These are phyloP conservation scores for Botrytis elliptica DNA, from an alignment of 2,329 filamentous ascomycete species.

Conservation along the genomic window DNA sequence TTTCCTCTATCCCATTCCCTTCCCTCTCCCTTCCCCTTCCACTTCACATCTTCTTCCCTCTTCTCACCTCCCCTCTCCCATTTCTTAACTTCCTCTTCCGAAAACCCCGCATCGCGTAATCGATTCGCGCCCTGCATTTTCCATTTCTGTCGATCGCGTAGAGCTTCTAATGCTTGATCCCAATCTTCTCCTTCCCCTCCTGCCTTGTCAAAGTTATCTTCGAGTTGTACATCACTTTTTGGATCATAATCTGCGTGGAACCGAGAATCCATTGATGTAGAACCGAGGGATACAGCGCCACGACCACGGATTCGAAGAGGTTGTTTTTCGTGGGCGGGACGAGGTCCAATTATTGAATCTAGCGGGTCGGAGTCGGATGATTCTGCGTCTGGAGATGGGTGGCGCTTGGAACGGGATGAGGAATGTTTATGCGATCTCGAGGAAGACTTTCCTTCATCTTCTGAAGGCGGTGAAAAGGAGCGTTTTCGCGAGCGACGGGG, in stretches of 20 bases:
- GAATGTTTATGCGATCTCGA: constrained; percentile 12
- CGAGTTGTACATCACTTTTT: constrained; percentile 52
- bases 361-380: constrained; percentile 66
- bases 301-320: constrained; percentile 60
- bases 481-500: constrained; percentile 26
- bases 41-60: constrained; percentile 65
- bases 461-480: constrained; percentile 2
- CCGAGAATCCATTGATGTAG: constrained; percentile 69
- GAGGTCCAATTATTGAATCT: constrained; percentile 75
- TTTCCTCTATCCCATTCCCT: constrained; percentile 69
- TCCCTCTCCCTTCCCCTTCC: constrained; percentile 54
- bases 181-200: constrained; percentile 57
- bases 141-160: constrained; percentile 78
- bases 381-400: constrained; percentile 20
- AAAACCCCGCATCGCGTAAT: constrained; percentile 75
- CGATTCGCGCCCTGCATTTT: constrained; percentile 72
- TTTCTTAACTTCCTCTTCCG: constrained; percentile 68
- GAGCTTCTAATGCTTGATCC: constrained; percentile 75
- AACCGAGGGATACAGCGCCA: constrained; percentile 54
- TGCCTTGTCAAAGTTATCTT: constrained; percentile 46
- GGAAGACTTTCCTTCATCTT: not conserved
- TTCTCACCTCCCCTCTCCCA: constrained; percentile 65
- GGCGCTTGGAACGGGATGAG: constrained; percentile 18
- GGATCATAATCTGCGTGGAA: constrained; percentile 69
- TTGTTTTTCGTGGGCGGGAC: constrained; percentile 49